These are phyloP conservation scores for Calocybe gangraenosa DNA, from an alignment of 768 basidiomycete genomes.

Conservation along the genomic window DNA sequence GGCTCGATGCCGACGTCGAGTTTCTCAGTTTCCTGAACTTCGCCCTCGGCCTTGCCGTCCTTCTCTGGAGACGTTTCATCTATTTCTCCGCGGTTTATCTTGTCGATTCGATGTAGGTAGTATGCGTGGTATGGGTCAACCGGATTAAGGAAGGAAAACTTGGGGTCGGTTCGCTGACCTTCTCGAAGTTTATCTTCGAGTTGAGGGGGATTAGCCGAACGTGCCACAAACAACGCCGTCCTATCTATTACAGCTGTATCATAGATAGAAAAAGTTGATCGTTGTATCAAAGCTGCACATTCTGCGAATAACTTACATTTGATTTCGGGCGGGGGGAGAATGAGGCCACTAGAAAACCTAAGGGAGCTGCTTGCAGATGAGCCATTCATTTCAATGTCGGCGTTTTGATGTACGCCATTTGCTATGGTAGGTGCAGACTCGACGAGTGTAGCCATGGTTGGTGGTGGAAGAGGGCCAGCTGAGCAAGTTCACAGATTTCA, in stretches of 20 bases:
- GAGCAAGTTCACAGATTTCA: not conserved
- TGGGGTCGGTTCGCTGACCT: slow-evolving; percentile 92
- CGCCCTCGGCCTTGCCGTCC: slow-evolving; percentile 35
- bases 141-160: slow-evolving; percentile 98
- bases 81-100: slow-evolving; percentile 70
- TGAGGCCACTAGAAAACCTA: slow-evolving; percentile 80
- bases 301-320: slow-evolving; percentile 63
- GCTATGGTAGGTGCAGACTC: slow-evolving; percentile 21
- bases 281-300: not conserved
- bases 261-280: slow-evolving; percentile 7
- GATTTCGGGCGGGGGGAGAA: slow-evolving; percentile 94
- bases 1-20: slow-evolving; percentile 73
- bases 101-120: slow-evolving; percentile 89
- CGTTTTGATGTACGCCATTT: slow-evolving; percentile 39
- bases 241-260: slow-evolving; percentile 86
- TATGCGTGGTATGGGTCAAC: slow-evolving; percentile 98
- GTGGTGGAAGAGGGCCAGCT: slow-evolving; percentile 5
- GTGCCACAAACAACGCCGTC: slow-evolving; percentile 87
- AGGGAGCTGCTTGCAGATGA: slow-evolving; percentile 25
- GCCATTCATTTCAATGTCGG: slow-evolving; percentile 38
- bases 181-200: slow-evolving; percentile 98
- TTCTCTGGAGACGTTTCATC: slow-evolving; percentile 54
- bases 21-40: slow-evolving; percentile 35
- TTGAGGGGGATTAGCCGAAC: slow-evolving; percentile 87
- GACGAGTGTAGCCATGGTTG: slow-evolving; percentile 46